Evolutionary conservation across 352 stramenopile species (phyloP).

Genomic region (Pythium rishiriense): DNA sequence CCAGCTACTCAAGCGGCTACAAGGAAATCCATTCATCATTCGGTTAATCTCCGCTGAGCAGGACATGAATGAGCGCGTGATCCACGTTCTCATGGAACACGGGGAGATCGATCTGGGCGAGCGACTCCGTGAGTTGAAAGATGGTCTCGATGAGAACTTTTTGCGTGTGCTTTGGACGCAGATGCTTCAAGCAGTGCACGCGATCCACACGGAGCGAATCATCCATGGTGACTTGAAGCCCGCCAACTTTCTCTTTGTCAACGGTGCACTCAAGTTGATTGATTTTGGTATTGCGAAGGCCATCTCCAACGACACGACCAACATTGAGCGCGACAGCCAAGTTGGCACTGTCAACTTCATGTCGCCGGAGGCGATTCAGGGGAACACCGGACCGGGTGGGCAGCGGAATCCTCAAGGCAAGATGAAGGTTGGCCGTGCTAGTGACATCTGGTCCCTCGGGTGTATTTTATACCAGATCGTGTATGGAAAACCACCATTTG

Average conservation of each 20-base stretch:
- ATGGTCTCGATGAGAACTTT: conserved; percentile 95
- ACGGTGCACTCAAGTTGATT: conserved; percentile 95
- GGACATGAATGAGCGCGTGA: conserved; percentile 74
- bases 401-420: conserved; percentile 65
- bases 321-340: conserved; percentile 95
- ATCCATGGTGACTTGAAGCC: conserved; percentile 95
- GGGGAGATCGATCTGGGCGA: conserved; percentile 97
- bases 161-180: conserved; percentile 98
- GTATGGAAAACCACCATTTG: conserved; percentile 95
- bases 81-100: conserved; percentile 95
- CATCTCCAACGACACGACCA: conserved; percentile 97
- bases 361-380: conserved; percentile 91
- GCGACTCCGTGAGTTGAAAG: conserved; percentile 82
- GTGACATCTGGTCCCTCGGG: conserved; percentile 96
- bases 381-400: conserved; percentile 47
- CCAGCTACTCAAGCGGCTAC: conserved; percentile 90
- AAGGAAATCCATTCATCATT: conserved; percentile 96
- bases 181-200: conserved; percentile 97
- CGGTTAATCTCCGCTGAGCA: conserved; percentile 94
- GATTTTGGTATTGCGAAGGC: conserved; percentile 98
- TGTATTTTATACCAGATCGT: conserved; percentile 98
- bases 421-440: conserved; percentile 89
- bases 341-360: conserved; percentile 98
- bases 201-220: conserved; percentile 96
- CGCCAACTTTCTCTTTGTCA: conserved; percentile 97